A percentile compares a stretch with the other conserved stretches of the same genome.
These are phyloP conservation scores for Verbascum thapsus DNA, from an alignment of 257 asterid species.

Conservation along the genomic window DNA sequence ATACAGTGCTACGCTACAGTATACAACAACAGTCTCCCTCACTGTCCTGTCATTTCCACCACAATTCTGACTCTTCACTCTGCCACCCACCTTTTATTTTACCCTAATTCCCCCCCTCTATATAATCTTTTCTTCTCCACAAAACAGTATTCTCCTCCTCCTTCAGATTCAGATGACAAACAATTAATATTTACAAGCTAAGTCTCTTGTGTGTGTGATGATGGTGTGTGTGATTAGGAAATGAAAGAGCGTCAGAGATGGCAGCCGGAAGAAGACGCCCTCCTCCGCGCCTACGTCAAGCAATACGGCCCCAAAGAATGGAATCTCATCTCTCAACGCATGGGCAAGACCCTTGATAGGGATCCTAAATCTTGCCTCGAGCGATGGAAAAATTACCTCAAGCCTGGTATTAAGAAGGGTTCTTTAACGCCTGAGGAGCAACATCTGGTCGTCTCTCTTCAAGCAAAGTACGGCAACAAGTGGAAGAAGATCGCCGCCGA, in stretches of 20 bases:
- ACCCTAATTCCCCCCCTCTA: constrained; percentile 20
- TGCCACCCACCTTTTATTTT: constrained; percentile 24
- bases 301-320: constrained; percentile 85
- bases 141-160: constrained; percentile 28
- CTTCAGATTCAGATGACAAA: too few species aligned
- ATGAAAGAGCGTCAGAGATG: constrained; percentile 90
- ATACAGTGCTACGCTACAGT: constrained; percentile 26
- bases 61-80: constrained; percentile 49
- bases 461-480: constrained; percentile 78
- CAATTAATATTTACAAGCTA: too few species aligned
- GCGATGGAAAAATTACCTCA: constrained; percentile 81
- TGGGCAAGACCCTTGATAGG: constrained; percentile 61
- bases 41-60: constrained; percentile 68
- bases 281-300: constrained; percentile 78
- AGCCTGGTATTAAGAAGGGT: constrained; percentile 75
- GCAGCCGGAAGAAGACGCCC: constrained; percentile 84
- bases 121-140: constrained; percentile 27
- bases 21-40: constrained; percentile 6
- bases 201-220: too few species aligned
- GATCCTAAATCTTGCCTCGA: constrained; percentile 81
- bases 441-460: constrained; percentile 62
- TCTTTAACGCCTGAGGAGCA: constrained; percentile 74
- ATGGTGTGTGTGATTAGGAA: constrained; percentile 30
- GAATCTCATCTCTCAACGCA: constrained; percentile 73
- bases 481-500: constrained; percentile 81